Evolutionary conservation across 2,329 filamentous ascomycete genomes (phyloP).

Genomic region (Elsinoe arachidis): DNA sequence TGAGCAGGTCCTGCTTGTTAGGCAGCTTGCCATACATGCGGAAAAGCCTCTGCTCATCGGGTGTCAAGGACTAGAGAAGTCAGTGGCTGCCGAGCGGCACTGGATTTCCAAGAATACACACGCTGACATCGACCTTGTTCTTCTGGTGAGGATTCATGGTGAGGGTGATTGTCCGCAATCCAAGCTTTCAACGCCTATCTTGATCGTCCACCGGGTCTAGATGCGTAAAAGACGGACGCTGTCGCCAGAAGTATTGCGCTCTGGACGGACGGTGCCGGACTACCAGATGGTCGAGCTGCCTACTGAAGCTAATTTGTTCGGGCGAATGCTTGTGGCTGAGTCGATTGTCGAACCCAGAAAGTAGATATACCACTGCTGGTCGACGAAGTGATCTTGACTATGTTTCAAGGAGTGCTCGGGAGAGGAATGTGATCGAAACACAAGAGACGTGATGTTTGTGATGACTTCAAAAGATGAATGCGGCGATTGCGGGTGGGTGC

Average conservation of each 20-base stretch:
- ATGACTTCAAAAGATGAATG: background rate
- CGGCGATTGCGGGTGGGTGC: background rate
- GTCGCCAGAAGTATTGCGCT: too few species aligned
- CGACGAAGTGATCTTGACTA: too few species aligned
- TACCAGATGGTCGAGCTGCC: too few species aligned
- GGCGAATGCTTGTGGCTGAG: too few species aligned
- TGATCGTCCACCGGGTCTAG: background rate
- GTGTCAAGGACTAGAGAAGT: conserved; percentile 64
- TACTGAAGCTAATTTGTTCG: too few species aligned
- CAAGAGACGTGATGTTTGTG: background rate
- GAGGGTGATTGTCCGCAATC: conserved; percentile 15
- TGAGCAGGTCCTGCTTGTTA: conserved; percentile 88
- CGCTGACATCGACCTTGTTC: conserved; percentile 95
- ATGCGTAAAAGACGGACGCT: too few species aligned
- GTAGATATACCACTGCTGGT: too few species aligned
- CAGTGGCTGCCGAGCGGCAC: background rate
- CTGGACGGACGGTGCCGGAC: too few species aligned
- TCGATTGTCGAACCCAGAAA: too few species aligned
- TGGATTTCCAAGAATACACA: conserved; percentile 40
- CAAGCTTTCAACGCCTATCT: too few species aligned
- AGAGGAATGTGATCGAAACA: too few species aligned
- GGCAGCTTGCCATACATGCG: conserved; percentile 96
- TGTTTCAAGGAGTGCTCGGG: too few species aligned
- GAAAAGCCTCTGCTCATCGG: conserved; percentile 94
- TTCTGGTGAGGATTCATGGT: conserved; percentile 93